Evolutionary conservation across 257 asterid species (phyloP), one percentile per base, ranked within the genome.

Genomic region (Verbascum thapsus): DNA sequence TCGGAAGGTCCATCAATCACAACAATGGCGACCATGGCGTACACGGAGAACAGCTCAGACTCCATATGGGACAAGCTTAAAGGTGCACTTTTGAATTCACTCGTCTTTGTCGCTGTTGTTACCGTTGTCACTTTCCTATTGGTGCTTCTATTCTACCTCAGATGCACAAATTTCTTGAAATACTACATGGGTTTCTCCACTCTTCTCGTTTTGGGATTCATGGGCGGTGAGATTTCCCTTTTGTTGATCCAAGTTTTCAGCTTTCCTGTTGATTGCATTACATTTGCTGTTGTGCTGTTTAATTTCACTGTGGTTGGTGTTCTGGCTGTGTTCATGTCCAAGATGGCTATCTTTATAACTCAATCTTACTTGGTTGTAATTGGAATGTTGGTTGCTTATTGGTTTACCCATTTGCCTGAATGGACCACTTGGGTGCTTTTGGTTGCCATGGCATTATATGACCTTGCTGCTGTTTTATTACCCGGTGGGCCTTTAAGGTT

Each of bases 351-450:
- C 59, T 70, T 87, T 41, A 61, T 87, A 12, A 85, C 91, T 3
- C 99, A 90, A 75, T 75, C 81, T 53, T 89, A 94, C 43, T 78
- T 90, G 69, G 97, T 94, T 32, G 83, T 89, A 51, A 84, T 94
- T 76, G 99, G 97, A 58, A 76, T 90, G 74, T 42, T 94, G 83
- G 97, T 87, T 76, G 96, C 97, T 39, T 89, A 89, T 81, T 89
- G 97, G 96, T 92, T 92, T 74, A 87, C 99, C n/a, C 79, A 85
- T 45, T 81, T 90, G 69, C 99, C 99, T 8, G 96, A 90, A 60
- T 94, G 97, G 99, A 94, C 99, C 0, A 90, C 99, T 32, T 94
- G 96, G 97, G 81, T 75, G 76, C 95, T 94, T 65, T 80, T 94
- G 71, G 88, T 94, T 72, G 96, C 99, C 32, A 83, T 90, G 96